phyloP scores from a whole-genome alignment of 768 basidiomycete species.

The Boletus huronensis region DNA sequence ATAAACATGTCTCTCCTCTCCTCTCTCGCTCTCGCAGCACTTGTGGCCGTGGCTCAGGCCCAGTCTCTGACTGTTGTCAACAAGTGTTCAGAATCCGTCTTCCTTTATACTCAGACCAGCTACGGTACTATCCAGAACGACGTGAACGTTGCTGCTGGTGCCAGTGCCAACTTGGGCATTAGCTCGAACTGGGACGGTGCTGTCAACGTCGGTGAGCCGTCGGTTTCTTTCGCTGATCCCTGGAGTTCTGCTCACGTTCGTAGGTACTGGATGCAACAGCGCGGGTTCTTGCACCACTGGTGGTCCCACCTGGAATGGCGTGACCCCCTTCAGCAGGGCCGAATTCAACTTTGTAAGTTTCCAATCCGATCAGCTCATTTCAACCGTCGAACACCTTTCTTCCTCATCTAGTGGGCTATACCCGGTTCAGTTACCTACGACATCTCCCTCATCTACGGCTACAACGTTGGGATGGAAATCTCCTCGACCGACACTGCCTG shows the following conservation, averaged over 20 bases:
- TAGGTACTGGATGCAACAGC: conserved; percentile 29
- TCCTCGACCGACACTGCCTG: conserved; percentile 25
- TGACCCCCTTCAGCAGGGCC: conserved; percentile 32
- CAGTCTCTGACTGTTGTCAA: conserved; percentile 30
- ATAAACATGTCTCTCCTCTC: conserved; percentile 22
- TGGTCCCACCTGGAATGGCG: conserved; percentile 30
- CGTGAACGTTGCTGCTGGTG: conserved; percentile 22
- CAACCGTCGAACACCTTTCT: too few species aligned
- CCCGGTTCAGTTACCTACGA: conserved; percentile 31
- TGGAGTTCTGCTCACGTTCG: conserved; percentile 3
- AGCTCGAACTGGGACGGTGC: conserved; percentile 33
- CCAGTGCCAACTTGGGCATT: conserved; percentile 27
- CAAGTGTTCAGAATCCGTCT: conserved; percentile 24
- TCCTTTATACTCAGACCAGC: conserved; percentile 31
- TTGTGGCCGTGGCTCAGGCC: conserved; percentile 22
- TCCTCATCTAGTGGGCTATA: conserved; percentile 16
- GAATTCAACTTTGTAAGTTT: conserved; percentile 32
- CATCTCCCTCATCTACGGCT: conserved; percentile 34
- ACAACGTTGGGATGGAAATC: conserved; percentile 35
- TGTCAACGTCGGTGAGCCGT: conserved; percentile 27
- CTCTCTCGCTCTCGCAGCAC: conserved; percentile 16
- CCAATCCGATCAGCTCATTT: neutral
- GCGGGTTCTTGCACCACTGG: conserved; percentile 28
- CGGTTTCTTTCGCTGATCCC: neutral
- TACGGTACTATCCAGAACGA: conserved; percentile 27